Percentiles rank a stretch among this genome's conserved stretches.
phyloP scores from a whole-genome alignment of 2,329 filamentous ascomycete species.

The Monosporascus sp. region DNA sequence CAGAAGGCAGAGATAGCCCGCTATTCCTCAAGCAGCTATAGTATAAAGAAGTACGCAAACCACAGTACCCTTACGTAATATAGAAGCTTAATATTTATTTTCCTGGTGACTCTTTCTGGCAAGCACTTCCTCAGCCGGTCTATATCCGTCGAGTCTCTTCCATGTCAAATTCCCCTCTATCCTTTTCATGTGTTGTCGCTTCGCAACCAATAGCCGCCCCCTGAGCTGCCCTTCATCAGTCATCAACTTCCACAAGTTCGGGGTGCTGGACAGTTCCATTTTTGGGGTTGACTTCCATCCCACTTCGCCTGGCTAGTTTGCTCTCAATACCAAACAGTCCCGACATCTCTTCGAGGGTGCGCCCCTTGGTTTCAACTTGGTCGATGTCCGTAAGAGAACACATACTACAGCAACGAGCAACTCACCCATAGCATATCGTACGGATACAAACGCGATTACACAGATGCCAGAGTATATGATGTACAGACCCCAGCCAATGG shows the following conservation, averaged over 20 bases:
- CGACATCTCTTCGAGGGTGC: constrained; percentile 16
- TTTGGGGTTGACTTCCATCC: constrained; percentile 2
- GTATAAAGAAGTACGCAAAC: too few species aligned
- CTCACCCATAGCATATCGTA: constrained; percentile 20
- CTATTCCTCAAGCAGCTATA: too few species aligned
- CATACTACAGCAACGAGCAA: neutral
- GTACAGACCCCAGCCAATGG: constrained; percentile 22
- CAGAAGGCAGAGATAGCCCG: too few species aligned
- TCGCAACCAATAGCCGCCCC: neutral
- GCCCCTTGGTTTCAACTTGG: constrained; percentile 15
- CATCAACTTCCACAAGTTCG: neutral
- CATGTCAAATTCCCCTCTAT: too few species aligned
- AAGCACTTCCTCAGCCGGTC: too few species aligned
- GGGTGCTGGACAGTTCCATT: neutral
- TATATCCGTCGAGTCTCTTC: too few species aligned
- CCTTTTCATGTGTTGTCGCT: too few species aligned
- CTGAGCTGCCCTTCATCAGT: neutral
- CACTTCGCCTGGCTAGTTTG: constrained; percentile 7
- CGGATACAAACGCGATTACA: constrained; percentile 20
- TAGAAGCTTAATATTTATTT: too few species aligned
- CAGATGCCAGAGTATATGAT: constrained; percentile 21
- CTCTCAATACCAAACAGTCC: constrained; percentile 13
- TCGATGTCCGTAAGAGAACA: neutral
- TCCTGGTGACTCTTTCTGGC: too few species aligned
- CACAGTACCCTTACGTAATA: too few species aligned